A percentile compares a stretch with the other conserved stretches of the same genome.
Evolutionary conservation across 2,329 filamentous ascomycete genomes (phyloP).

Genomic region (Fusarium marasasianum): DNA sequence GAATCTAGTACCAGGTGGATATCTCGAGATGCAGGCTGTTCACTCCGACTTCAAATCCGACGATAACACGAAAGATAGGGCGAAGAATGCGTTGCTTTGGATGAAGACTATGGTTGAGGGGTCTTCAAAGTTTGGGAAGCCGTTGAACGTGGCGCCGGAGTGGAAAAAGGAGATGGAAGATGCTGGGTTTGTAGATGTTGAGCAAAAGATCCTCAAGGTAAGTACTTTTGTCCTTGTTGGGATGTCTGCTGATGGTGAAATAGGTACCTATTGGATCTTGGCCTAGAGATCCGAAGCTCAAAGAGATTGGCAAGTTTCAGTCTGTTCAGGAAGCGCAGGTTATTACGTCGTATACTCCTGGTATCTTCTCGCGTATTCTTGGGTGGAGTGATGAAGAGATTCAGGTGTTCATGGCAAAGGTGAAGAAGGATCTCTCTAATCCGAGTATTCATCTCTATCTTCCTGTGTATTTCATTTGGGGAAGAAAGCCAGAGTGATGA

Average conservation of each 20-base stretch:
- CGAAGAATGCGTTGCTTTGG: not conserved
- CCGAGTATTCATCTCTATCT: slow-evolving; percentile 34
- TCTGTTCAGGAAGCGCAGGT: slow-evolving; percentile 31
- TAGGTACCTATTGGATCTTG: slow-evolving; percentile 21
- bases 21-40: slow-evolving; percentile 15
- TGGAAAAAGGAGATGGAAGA: slow-evolving; percentile 19
- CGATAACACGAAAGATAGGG: not conserved
- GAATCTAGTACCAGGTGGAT: not conserved
- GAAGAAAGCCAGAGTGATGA: slow-evolving; percentile 9
- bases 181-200: slow-evolving; percentile 7
- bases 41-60: slow-evolving; percentile 8
- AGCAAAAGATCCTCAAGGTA: slow-evolving; percentile 15
- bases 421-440: slow-evolving; percentile 31
- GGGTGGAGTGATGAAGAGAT: slow-evolving; percentile 35
- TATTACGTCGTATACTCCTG: slow-evolving; percentile 29
- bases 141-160: not conserved
- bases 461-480: slow-evolving; percentile 35
- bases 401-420: slow-evolving; percentile 32
- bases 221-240: not conserved
- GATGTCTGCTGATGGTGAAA: not conserved
- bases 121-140: not conserved
- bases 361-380: slow-evolving; percentile 31
- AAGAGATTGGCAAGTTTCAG: slow-evolving; percentile 27
- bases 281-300: slow-evolving; percentile 14
- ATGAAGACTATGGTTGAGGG: slow-evolving; percentile 8